Percentiles rank a stretch among this genome's conserved stretches.
Evolutionary conservation across 1,284 basidiomycete species (phyloP).

Genomic region (Cryptococcus sp.): DNA sequence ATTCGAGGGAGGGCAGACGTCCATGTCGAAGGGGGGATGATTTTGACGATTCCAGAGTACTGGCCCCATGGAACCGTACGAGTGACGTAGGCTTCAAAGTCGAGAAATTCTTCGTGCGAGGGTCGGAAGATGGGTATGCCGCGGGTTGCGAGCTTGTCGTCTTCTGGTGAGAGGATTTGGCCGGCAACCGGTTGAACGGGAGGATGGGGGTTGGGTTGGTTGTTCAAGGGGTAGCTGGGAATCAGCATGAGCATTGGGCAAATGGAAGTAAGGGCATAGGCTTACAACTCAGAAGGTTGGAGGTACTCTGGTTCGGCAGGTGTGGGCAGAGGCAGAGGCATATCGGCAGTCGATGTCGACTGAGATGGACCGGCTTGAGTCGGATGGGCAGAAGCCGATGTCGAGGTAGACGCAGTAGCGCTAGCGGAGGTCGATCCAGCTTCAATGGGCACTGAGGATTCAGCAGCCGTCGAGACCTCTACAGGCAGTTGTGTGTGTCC

Average conservation of each 20-base stretch:
- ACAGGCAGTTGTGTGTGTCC: too few species aligned
- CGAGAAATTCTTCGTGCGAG: slow-evolving; percentile 74
- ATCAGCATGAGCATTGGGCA: not conserved
- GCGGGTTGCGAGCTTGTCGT: slow-evolving; percentile 74
- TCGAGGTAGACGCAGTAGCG: not conserved
- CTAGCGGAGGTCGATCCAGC: not conserved
- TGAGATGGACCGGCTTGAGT: not conserved
- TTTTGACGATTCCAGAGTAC: slow-evolving; percentile 83
- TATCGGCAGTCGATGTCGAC: not conserved
- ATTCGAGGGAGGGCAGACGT: slow-evolving; percentile 64
- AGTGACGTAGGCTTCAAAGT: slow-evolving; percentile 84
- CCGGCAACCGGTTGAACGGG: not conserved
- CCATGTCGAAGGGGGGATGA: slow-evolving; percentile 91
- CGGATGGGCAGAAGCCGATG: not conserved
- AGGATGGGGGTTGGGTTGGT: not conserved
- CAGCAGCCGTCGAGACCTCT: too few species aligned
- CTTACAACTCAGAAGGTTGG: slow-evolving; percentile 8
- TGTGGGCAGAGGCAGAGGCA: not conserved
- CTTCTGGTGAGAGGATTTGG: slow-evolving; percentile 55
- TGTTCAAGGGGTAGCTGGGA: slow-evolving; percentile 5
- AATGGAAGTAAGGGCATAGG: not conserved
- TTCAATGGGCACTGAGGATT: not conserved
- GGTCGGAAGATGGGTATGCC: slow-evolving; percentile 94
- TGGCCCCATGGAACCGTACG: slow-evolving; percentile 80
- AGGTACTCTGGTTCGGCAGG: not conserved